A percentile compares a stretch with the other conserved stretches of the same genome.
phyloP scores from a whole-genome alignment of 768 basidiomycete species.

The Pleurotus tuber-regium region DNA sequence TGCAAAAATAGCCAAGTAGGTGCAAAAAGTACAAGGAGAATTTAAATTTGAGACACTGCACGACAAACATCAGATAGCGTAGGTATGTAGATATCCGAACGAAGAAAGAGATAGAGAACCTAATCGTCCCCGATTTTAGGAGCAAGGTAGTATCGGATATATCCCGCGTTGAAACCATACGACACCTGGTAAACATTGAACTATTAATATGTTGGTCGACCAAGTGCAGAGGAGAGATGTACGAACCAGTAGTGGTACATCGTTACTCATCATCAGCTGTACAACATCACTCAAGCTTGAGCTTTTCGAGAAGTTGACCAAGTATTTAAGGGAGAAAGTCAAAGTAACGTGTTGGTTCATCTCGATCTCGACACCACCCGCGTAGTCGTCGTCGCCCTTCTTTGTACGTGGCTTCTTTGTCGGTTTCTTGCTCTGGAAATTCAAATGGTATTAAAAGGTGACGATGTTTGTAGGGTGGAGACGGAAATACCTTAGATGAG shows the following conservation, averaged over 20 bases:
- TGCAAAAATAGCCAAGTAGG: too few species aligned
- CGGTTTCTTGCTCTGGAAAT: constrained; percentile 43
- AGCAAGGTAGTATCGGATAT: constrained; percentile 92
- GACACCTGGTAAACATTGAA: constrained; percentile 62
- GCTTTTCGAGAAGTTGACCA: constrained; percentile 95
- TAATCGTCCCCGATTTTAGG: constrained; percentile 92
- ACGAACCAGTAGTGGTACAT: constrained; percentile 59
- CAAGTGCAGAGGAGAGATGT: constrained; percentile 5
- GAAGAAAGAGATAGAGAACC: neutral
- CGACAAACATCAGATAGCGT: too few species aligned
- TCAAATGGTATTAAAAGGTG: constrained; percentile 22
- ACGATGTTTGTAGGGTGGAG: neutral
- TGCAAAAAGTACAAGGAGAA: too few species aligned
- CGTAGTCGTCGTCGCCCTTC: constrained; percentile 49
- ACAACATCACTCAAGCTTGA: constrained; percentile 69
- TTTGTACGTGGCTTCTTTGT: constrained; percentile 46
- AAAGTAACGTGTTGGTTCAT: constrained; percentile 90
- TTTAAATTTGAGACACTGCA: too few species aligned
- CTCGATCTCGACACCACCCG: constrained; percentile 65
- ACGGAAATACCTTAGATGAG: constrained; percentile 6
- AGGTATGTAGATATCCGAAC: constrained; percentile 2
- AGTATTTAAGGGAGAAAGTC: constrained; percentile 96
- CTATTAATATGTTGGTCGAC: constrained; percentile 5
- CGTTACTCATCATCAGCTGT: constrained; percentile 86
- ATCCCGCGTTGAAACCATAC: constrained; percentile 86